Base-by-base conservation (phyloP, 1,284 basidiomycete genomes). In the Trichosporon sp. region DNA sequence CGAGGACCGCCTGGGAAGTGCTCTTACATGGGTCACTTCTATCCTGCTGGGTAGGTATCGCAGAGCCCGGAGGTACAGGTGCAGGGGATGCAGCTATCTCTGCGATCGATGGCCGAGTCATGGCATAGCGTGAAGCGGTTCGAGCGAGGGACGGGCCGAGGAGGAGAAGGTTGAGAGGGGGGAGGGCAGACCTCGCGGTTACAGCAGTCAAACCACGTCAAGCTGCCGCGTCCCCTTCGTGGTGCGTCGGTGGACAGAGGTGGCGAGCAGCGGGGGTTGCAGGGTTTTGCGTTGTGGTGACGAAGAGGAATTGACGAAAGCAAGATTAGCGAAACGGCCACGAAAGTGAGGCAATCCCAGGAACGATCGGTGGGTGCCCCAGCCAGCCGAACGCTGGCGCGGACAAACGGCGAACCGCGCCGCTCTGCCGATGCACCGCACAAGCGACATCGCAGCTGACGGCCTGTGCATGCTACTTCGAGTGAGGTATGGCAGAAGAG, bases 1-100 rank as follows among this genome's bases (percentile, higher is more conserved):
- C 56, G 29, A 60, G 5, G 27, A 60, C 9, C 15, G 56, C 56
- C 29, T 60, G 56, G 5, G 56, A 31, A 3, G 56, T 60, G 23
- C 27, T 31, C 56, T 60, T 60, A n/a, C 18, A 31, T n/a, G 27
- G 27, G 23, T 60, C 56, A 3, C 66, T 88, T 86, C 69, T 93
- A 5, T 31, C 56, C 23, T 60, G 56, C 18, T 60, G 56, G 27
- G 56, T 60, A n/a, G 56, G 56, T 29, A 60, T 60, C 56, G 56
- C 56, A 4, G 56, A 60, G 27, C 56, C 56, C 2, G 56, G 56
- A 13, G 56, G 56, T n/a, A 60, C 56, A 31, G 56, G 56, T 12
- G 56, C 56, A n/a, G 56, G 56, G 18, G 29, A 2, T 60, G 56
- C 56, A 60, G 56, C 56, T 32, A 60, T 60, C 18, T n/a, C 56